These are phyloP conservation scores for Nakazawaea anatomiae DNA, from an alignment of 805 yeast species.

Conservation along the genomic window DNA sequence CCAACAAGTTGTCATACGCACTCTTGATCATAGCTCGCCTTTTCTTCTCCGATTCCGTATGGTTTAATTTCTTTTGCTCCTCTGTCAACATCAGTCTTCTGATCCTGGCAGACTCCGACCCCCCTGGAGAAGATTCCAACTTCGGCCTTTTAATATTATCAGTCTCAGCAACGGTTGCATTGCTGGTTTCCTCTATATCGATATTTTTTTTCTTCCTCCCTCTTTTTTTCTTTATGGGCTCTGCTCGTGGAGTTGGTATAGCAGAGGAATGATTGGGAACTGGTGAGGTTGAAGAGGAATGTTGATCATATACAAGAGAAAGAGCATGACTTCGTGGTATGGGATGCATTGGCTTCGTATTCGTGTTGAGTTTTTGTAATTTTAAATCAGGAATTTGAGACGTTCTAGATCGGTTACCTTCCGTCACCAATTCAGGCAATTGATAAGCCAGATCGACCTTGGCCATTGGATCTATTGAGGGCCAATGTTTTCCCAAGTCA, in stretches of 20 bases:
- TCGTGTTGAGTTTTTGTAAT: constrained; percentile 1
- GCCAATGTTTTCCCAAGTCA: constrained; percentile 25
- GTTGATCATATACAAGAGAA: background rate
- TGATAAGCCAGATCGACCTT: background rate
- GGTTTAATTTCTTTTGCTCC: constrained; percentile 29
- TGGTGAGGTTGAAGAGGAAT: background rate
- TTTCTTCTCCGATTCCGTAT: constrained; percentile 32
- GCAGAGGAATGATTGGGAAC: background rate
- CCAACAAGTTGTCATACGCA: constrained; percentile 28
- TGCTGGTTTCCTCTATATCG: background rate
- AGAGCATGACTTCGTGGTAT: constrained; percentile 5
- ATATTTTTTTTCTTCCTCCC: constrained; percentile 8
- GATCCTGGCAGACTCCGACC: background rate
- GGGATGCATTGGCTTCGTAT: background rate
- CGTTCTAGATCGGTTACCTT: background rate
- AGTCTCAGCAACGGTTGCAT: background rate
- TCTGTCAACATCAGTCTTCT: constrained; percentile 17
- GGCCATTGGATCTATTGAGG: constrained; percentile 23
- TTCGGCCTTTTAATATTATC: background rate
- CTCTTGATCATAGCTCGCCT: constrained; percentile 29
- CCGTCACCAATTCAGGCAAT: constrained; percentile 1
- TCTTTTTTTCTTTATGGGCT: constrained; percentile 7
- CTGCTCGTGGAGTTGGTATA: background rate
- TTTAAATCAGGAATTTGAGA: constrained; percentile 1
- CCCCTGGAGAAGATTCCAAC: background rate